Evolutionary conservation across 2,329 filamentous ascomycete genomes (phyloP).

Genomic region (Pyricularia sp.): DNA sequence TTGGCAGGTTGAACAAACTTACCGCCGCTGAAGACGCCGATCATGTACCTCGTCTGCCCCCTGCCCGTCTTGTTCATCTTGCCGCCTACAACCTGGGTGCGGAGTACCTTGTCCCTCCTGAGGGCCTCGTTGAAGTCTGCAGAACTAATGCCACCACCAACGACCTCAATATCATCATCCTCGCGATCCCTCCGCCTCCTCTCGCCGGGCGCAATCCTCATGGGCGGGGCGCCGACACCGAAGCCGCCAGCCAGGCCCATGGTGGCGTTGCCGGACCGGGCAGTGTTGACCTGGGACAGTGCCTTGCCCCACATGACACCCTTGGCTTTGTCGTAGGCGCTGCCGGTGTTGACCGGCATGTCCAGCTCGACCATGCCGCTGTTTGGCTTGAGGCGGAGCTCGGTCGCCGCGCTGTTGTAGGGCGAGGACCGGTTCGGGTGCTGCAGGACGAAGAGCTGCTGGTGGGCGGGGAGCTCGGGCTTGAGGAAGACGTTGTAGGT

Average conservation of each 20-base stretch:
- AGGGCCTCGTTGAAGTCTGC: conserved; percentile 60
- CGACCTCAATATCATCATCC: conserved; percentile 17
- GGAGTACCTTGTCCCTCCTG: conserved; percentile 61
- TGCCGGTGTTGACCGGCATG: conserved; percentile 64
- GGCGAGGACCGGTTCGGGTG: conserved; percentile 69
- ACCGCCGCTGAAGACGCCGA: conserved; percentile 84
- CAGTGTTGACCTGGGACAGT: conserved; percentile 49
- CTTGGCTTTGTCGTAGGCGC: conserved; percentile 75
- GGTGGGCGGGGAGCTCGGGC: conserved; percentile 51
- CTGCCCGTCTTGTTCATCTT: conserved; percentile 52
- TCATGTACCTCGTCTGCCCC: conserved; percentile 74
- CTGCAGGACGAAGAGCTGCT: conserved; percentile 73
- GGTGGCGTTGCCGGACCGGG: conserved; percentile 55
- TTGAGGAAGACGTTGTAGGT: conserved; percentile 85
- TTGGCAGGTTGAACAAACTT: conserved; percentile 21
- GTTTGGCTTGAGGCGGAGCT: conserved; percentile 72
- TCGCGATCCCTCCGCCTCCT: conserved; percentile 1
- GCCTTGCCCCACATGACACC: conserved; percentile 76
- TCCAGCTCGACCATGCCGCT: conserved; percentile 87
- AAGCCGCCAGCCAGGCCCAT: conserved; percentile 62
- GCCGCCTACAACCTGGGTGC: conserved; percentile 77
- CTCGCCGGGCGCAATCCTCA: conserved; percentile 3
- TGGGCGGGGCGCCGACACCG: conserved; percentile 45
- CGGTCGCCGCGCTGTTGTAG: conserved; percentile 37
- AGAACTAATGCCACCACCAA: conserved; percentile 31